Evolutionary conservation across 2,329 filamentous ascomycete species (phyloP), one percentile per base, ranked within the genome.

Genomic region (Microsporum ferrugineum): DNA sequence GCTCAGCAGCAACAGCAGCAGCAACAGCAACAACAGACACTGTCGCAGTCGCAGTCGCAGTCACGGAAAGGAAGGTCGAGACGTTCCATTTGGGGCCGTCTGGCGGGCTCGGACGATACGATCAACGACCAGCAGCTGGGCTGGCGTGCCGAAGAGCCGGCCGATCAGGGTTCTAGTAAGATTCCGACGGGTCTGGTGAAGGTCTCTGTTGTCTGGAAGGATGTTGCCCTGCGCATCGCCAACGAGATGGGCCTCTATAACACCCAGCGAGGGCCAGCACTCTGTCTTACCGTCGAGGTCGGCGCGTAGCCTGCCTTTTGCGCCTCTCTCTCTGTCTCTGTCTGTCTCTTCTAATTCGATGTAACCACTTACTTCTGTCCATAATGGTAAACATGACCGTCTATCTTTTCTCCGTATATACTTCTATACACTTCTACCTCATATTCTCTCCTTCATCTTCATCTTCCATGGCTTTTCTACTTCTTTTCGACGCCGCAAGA

Each of bases 201-300:
- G 31, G 65, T 73, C 2, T 63, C 68, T 6, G 72, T 77, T 7
- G 64, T 67, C 45, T 65, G 74, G 62, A 72, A 73, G 47, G 73
- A 77, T 29, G 67, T 77, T 10, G 72, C 72, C 55, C 70, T 79
- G 58, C 71, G 78, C 6, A 70, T 70, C 17, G 75, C 77, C 62
- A 78, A 71, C 47, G 71, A 73, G 12, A 75, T 76, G 68, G 77
- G 77, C 0, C 66, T 79, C 58, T 76, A 74, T 63, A 74, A 78
- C 61, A 78, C 75, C 8, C 66, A 64, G 49, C 71, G 70, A 33
- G 70, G 71, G 8, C 71, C 68, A 34, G 72, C 68, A 38, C 64
- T 76, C 41, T 72, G 68, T 64, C 56, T 71, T 14, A 64, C 66
- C 41, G 67, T 72, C 58, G 70, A 72, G 60, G 67, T 72, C 51